A percentile compares a stretch with the other conserved stretches of the same genome.
Evolutionary conservation across 2,329 filamentous ascomycete species (phyloP).

Genomic region (Fusarium sp.): DNA sequence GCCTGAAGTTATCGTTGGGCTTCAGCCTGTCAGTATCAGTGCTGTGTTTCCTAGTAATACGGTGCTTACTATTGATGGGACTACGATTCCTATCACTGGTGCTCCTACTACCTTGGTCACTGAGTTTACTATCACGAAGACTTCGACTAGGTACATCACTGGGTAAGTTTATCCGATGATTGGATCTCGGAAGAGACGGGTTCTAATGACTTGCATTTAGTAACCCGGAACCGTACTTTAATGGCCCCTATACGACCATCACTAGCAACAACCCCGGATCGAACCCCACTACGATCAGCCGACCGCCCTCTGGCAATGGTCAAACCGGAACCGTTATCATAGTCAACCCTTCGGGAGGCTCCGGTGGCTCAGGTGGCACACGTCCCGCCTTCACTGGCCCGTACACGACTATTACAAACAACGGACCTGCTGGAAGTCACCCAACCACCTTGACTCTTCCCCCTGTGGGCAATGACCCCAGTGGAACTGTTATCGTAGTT

Average conservation of each 20-base stretch:
- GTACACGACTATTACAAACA: not conserved
- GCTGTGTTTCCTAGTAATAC: not conserved
- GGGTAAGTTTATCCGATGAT: not conserved
- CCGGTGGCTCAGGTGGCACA: not conserved
- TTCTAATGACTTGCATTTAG: not conserved
- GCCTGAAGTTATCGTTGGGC: not conserved
- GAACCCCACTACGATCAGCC: not conserved
- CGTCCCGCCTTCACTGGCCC: not conserved
- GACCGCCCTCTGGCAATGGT: not conserved
- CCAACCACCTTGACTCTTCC: not conserved
- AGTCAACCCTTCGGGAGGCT: not conserved
- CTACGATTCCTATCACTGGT: not conserved
- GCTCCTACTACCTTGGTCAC: slow-evolving; percentile 6
- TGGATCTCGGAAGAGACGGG: rapidly evolving
- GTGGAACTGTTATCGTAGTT: not conserved
- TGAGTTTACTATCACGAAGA: not conserved
- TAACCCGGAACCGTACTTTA: not conserved
- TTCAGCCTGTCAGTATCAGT: not conserved
- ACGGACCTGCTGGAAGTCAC: not conserved
- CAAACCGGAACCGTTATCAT: not conserved
- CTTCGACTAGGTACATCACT: not conserved
- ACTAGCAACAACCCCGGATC: not conserved
- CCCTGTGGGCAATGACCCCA: not conserved
- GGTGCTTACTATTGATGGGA: not conserved
- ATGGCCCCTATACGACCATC: not conserved